Evolutionary conservation across 352 stramenopile genomes (phyloP), one percentile per base, ranked within the genome.

Genomic region (Pythium utonaiense): DNA sequence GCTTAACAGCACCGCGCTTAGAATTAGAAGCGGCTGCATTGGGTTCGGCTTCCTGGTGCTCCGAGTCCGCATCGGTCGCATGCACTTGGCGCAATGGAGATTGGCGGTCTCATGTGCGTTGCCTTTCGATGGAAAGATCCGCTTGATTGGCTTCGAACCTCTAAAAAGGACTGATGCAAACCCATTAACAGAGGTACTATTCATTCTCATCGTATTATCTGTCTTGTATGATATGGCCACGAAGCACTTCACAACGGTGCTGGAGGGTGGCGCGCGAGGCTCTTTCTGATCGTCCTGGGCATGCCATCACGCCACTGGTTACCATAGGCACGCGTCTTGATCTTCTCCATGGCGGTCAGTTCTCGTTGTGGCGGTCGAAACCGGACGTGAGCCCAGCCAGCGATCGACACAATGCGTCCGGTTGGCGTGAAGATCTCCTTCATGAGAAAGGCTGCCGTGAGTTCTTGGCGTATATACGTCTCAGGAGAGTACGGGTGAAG

Each of bases 81-180:
- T 7, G 41, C 40, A 7, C n/a, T 45, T 45, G 14, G 14, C 10
- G 14, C 38, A 22, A 22, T 22, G 16, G 7, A 45, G 14, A 22
- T 45, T 45, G 38, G 14, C 10, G 14, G 10, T 6, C n/a, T n/a
- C 4, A 22, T 4, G 4, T n/a, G 38, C 38, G 41, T 31, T 31
- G 42, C 42, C 24, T 50, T 50, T 50, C 42, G 42, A 27, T 50
- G 42, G 42, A 50, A 50, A 50, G 42, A 50, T 50, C 42, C 12
- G 36, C 5, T 5, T 44, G 36, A 44, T 44, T 21, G 36, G 16
- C 36, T 4, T 44, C 36, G 0, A 44, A 44, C 36, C 36, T 44
- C 14, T 22, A 21, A 30, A 50, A 50, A 50, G 4, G 24, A 50
- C 21, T 25, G n/a, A 49, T 21, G 6, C 4, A 3, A 16, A 49